phyloP scores from a whole-genome alignment of 768 basidiomycete genomes.

The Gloeopeniophorella convolvens region DNA sequence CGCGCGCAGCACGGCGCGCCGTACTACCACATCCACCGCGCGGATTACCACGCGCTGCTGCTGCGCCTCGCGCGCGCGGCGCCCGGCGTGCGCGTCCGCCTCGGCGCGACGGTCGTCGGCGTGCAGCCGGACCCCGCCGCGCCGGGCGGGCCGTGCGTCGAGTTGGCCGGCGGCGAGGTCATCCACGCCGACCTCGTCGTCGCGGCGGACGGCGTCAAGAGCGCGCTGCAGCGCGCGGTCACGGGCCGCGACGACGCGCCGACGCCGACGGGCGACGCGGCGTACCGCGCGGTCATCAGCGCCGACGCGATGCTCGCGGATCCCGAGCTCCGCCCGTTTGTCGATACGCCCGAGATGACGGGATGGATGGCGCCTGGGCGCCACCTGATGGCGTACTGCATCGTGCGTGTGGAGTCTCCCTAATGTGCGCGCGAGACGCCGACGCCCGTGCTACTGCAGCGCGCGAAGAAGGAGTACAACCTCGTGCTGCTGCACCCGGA shows the following conservation, averaged over 20 bases:
- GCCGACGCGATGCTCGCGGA: conserved; percentile 40
- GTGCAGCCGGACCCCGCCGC: conserved; percentile 28
- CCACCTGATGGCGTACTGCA: conserved; percentile 41
- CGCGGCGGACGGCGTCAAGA: conserved; percentile 42
- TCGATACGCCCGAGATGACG: conserved; percentile 47
- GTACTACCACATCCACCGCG: conserved; percentile 39
- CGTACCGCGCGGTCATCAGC: conserved; percentile 50
- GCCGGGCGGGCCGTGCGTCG: conserved; percentile 26
- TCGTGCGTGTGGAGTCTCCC: conserved; percentile 29
- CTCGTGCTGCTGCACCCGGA: conserved; percentile 34
- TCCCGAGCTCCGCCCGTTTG: conserved; percentile 43
- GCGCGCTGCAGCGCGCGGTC: conserved; percentile 43
- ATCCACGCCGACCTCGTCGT: conserved; percentile 33
- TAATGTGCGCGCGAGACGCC: conserved; percentile 4
- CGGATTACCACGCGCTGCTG: conserved; percentile 37
- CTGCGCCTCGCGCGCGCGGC: conserved; percentile 28
- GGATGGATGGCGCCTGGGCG: conserved; percentile 53
- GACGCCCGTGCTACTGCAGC: conserved; percentile 18
- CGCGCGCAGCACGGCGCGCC: conserved; percentile 31
- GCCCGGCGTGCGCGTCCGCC: conserved; percentile 29
- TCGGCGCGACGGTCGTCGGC: conserved; percentile 28
- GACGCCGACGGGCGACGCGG: conserved; percentile 53
- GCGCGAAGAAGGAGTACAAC: conserved; percentile 32
- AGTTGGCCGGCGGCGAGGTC: conserved; percentile 32
- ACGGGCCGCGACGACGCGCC: conserved; percentile 39